Conservation (phyloP, 2,329 filamentous ascomycete genomes). For the Aspergillus costaricaensis region DNA sequence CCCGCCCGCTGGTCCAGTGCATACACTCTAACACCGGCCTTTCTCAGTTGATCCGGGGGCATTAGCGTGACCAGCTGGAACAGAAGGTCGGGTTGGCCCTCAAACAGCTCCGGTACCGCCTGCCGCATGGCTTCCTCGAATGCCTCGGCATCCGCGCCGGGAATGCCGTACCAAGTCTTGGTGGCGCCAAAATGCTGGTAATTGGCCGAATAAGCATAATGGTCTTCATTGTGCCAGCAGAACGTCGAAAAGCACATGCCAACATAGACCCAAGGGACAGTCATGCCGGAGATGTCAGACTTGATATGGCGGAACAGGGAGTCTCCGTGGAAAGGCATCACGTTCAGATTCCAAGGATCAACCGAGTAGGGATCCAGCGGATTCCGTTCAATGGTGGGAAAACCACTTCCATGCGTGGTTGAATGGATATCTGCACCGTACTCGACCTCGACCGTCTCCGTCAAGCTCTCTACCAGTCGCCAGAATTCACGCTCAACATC, state of each 20-base stretch:
- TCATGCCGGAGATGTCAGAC: slow-evolving; percentile 98
- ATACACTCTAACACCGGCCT: slow-evolving; percentile 89
- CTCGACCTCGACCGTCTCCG: slow-evolving; percentile 95
- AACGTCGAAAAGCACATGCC: slow-evolving; percentile 99
- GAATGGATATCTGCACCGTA: slow-evolving; percentile 98
- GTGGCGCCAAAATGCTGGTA: slow-evolving; percentile 98
- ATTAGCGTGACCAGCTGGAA: slow-evolving; percentile 97
- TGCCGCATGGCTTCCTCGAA: slow-evolving; percentile 95
- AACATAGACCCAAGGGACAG: slow-evolving; percentile 97
- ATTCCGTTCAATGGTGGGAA: slow-evolving; percentile 89
- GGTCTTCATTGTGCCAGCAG: slow-evolving; percentile 99
- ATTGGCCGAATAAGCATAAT: slow-evolving; percentile 96
- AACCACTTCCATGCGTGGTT: slow-evolving; percentile 95
- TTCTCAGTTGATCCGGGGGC: slow-evolving; percentile 87
- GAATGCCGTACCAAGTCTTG: slow-evolving; percentile 99
- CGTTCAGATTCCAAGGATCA: slow-evolving; percentile 94
- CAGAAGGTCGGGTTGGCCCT: slow-evolving; percentile 91
- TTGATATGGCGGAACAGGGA: slow-evolving; percentile 97
- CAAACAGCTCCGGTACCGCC: slow-evolving; percentile 92
- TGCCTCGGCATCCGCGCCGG: slow-evolving; percentile 86
- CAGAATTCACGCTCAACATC: slow-evolving; percentile 97
- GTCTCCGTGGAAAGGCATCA: slow-evolving; percentile 84
- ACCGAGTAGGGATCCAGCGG: slow-evolving; percentile 83
- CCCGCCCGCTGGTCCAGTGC: slow-evolving; percentile 95
- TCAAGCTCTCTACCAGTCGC: slow-evolving; percentile 88